Percentiles rank a stretch among this genome's conserved stretches.
Evolutionary conservation across 2,329 filamentous ascomycete genomes (phyloP).

Genomic region (Colletotrichum chlorophyti): DNA sequence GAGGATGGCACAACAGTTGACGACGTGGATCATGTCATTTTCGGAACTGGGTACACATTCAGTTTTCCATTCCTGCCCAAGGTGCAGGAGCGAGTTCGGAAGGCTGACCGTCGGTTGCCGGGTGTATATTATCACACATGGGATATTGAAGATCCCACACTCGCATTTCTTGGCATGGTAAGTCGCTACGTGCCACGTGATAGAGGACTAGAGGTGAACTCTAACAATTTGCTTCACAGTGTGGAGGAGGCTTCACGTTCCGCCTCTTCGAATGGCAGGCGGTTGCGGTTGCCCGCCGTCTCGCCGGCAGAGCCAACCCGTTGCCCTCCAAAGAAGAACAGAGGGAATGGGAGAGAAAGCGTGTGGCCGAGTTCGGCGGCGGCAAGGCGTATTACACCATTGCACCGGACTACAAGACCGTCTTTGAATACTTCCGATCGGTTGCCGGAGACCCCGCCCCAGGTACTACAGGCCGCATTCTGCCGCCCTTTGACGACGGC

Average conservation of each 20-base stretch:
- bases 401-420: constrained; percentile 43
- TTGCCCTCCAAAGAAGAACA: constrained; percentile 38
- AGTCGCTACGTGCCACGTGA: constrained; percentile 8
- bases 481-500: constrained; percentile 49
- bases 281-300: constrained; percentile 42
- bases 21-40: constrained; percentile 62
- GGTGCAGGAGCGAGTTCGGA: constrained; percentile 50
- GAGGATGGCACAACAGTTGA: constrained; percentile 55
- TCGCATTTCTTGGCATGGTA: constrained; percentile 44
- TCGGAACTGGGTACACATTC: constrained; percentile 67
- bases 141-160: constrained; percentile 41
- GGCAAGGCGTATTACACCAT: constrained; percentile 42
- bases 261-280: constrained; percentile 47
- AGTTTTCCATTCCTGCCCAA: constrained; percentile 60
- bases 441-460: constrained; percentile 49
- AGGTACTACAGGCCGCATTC: constrained; percentile 43
- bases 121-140: constrained; percentile 45
- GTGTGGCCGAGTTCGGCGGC: constrained; percentile 36
- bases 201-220: neutral
- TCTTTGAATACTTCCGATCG: constrained; percentile 45
- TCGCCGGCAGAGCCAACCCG: constrained; percentile 38
- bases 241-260: constrained; percentile 44
- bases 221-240: constrained; percentile 29
- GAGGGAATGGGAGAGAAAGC: constrained; percentile 39
- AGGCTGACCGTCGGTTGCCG: constrained; percentile 38